Evolutionary conservation across 2,329 filamentous ascomycete genomes (phyloP).

Genomic region (Akanthomyces uredinophilus): DNA sequence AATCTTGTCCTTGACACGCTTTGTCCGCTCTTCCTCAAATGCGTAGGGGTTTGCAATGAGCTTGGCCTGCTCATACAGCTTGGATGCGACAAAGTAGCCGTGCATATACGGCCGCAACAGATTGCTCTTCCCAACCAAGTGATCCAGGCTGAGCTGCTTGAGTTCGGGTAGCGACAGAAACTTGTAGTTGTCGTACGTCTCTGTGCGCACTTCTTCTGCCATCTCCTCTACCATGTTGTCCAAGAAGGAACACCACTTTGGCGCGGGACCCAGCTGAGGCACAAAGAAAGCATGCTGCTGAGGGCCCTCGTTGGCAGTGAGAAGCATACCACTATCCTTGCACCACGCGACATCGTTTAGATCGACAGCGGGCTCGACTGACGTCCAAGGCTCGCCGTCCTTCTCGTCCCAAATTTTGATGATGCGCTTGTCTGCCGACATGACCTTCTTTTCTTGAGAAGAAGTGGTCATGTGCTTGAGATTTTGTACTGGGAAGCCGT

Average conservation of each 20-base stretch:
- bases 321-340: slow-evolving; percentile 85
- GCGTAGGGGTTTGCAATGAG: slow-evolving; percentile 91
- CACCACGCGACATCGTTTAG: slow-evolving; percentile 93
- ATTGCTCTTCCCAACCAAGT: slow-evolving; percentile 85
- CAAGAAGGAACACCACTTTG: slow-evolving; percentile 92
- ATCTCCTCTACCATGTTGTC: slow-evolving; percentile 99
- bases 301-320: slow-evolving; percentile 94
- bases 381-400: slow-evolving; percentile 86
- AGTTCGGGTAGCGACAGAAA: slow-evolving; percentile 89
- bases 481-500: slow-evolving; percentile 87
- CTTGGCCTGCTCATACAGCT: slow-evolving; percentile 89
- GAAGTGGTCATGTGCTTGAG: slow-evolving; percentile 66
- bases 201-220: slow-evolving; percentile 73
- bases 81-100: slow-evolving; percentile 94
- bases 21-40: slow-evolving; percentile 86
- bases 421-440: slow-evolving; percentile 89
- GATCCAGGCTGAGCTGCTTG: slow-evolving; percentile 76
- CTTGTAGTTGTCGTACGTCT: slow-evolving; percentile 98
- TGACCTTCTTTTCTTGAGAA: slow-evolving; percentile 76
- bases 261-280: slow-evolving; percentile 86
- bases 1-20: slow-evolving; percentile 89
- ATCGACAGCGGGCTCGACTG: slow-evolving; percentile 89
- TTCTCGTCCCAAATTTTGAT: slow-evolving; percentile 94
- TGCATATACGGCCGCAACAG: slow-evolving; percentile 96
- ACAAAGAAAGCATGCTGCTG: slow-evolving; percentile 96